These are phyloP conservation scores for Fomitiporia mediterranea DNA, from an alignment of 1,284 basidiomycete species.

Conservation along the genomic window DNA sequence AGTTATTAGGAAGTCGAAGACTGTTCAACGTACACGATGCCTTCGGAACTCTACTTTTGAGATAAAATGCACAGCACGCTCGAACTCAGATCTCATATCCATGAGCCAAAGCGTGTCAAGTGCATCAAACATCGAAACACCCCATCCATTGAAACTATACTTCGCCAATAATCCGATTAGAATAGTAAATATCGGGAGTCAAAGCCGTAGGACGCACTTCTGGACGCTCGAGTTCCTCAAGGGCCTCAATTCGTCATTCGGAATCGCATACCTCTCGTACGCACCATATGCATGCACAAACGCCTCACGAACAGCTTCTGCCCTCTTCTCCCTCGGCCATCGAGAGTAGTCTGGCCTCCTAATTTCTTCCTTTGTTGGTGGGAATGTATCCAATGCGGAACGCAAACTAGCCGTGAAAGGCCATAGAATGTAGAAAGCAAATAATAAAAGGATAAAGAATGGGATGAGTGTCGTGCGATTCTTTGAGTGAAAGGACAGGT, in stretches of 20 bases:
- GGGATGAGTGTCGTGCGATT: conserved; percentile 8
- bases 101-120: conserved; percentile 89
- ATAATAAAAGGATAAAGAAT: neutral
- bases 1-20: neutral
- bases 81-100: conserved; percentile 77
- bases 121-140: conserved; percentile 76
- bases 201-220: conserved; percentile 39
- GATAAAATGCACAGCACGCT: conserved; percentile 67
- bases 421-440: conserved; percentile 9
- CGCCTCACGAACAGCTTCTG: conserved; percentile 51
- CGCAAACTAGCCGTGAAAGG: neutral
- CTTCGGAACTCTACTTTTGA: conserved; percentile 57
- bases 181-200: neutral
- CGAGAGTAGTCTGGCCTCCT: neutral
- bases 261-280: conserved; percentile 53
- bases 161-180: neutral
- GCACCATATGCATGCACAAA: conserved; percentile 62
- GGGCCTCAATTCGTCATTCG: conserved; percentile 59
- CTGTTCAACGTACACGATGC: conserved; percentile 20
- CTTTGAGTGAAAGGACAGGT: neutral
- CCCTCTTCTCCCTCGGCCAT: conserved; percentile 32
- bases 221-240: conserved; percentile 41
- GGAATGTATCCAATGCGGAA: neutral
- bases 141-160: conserved; percentile 81
- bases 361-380: no score